These are phyloP conservation scores for Candida parachauliodes DNA, from an alignment of 805 yeast genomes.

Conservation along the genomic window DNA sequence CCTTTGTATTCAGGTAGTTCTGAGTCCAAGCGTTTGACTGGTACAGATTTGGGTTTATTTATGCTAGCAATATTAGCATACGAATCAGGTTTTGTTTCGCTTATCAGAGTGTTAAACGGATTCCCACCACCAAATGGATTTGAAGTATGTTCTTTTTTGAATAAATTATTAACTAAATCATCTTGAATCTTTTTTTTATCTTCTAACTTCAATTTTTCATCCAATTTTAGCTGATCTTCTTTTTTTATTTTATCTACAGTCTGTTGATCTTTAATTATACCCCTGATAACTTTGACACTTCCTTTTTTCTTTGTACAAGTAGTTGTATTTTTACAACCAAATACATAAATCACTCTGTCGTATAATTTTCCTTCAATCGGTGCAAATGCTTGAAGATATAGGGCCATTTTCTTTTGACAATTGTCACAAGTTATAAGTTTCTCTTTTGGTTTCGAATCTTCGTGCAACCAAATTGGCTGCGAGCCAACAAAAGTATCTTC, in stretches of 20 bases:
- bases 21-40: constrained; percentile 8
- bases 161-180: constrained; percentile 41
- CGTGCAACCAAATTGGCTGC: constrained; percentile 59
- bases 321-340: constrained; percentile 58
- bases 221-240: constrained; percentile 27
- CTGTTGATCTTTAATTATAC: constrained; percentile 58
- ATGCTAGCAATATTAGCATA: constrained; percentile 22
- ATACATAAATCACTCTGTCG: constrained; percentile 78
- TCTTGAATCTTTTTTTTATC: constrained; percentile 37
- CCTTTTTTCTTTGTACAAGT: constrained; percentile 69
- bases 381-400: constrained; percentile 76
- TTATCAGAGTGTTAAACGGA: constrained; percentile 24
- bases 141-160: constrained; percentile 28
- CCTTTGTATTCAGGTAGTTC: constrained; percentile 57
- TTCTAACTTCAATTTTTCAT: constrained; percentile 29
- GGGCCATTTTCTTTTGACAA: constrained; percentile 60
- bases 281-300: constrained; percentile 72
- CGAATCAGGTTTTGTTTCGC: constrained; percentile 12
- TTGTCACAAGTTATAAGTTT: constrained; percentile 58
- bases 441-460: constrained; percentile 52
- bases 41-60: constrained; percentile 7
- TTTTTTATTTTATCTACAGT: constrained; percentile 38
- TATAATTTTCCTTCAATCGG: constrained; percentile 70
- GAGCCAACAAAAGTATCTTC: constrained; percentile 85
- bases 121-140: constrained; percentile 33